phyloP scores from a whole-genome alignment of 2,329 filamentous ascomycete genomes.

The Pestalotiopsis sp. region DNA sequence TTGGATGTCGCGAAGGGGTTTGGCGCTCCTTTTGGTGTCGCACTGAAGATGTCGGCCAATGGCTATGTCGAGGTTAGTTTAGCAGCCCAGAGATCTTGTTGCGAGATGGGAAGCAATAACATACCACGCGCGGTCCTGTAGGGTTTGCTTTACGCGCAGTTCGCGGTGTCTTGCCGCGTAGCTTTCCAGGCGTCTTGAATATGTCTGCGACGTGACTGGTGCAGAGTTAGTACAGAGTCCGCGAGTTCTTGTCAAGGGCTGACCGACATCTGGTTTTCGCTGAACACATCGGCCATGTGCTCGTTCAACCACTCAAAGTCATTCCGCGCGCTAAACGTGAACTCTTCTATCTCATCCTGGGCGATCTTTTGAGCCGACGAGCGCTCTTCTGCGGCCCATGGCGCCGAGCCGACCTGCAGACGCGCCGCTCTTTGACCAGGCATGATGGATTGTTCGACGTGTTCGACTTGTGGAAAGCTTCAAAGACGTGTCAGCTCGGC shows the following conservation, averaged over 20 bases:
- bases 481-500: constrained; percentile 12
- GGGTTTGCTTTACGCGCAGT: constrained; percentile 66
- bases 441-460: constrained; percentile 26
- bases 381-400: constrained; percentile 87
- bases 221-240: constrained; percentile 28
- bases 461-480: neutral
- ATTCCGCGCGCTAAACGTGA: constrained; percentile 87
- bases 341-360: constrained; percentile 86
- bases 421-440: constrained; percentile 45
- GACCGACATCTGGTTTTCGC: constrained; percentile 81
- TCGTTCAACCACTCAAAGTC: constrained; percentile 98
- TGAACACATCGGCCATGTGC: constrained; percentile 95
- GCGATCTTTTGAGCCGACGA: constrained; percentile 76
- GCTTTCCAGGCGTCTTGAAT: constrained; percentile 91
- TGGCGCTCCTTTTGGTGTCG: constrained; percentile 55
- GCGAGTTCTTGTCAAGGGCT: neutral
- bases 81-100: neutral
- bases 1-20: constrained; percentile 56
- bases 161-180: constrained; percentile 80
- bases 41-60: constrained; percentile 61
- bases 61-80: constrained; percentile 46
- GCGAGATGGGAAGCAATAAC: constrained; percentile 30
- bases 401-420: constrained; percentile 75
- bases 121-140: constrained; percentile 65
- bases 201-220: constrained; percentile 85